Evolutionary conservation across 129 eudicot genomes (phyloP).

Genomic region (Rutidosis leptorrhynchoides): DNA sequence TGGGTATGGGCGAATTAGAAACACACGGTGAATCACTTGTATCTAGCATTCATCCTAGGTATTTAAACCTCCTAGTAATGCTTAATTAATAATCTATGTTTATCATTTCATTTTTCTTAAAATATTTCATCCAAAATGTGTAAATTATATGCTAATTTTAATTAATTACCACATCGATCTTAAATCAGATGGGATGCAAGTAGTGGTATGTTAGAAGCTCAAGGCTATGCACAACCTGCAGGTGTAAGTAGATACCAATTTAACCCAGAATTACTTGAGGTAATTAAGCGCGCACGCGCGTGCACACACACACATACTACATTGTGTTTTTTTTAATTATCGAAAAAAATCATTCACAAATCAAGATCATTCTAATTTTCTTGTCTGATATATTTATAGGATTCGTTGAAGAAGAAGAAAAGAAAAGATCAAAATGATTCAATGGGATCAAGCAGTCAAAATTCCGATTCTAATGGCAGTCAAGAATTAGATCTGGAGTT

Average conservation of each 20-base stretch:
- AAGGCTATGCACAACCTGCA: slow-evolving; percentile 49
- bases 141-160: background rate
- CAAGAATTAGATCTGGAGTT: slow-evolving; percentile 80
- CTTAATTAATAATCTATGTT: background rate
- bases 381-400: slow-evolving; percentile 27
- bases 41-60: slow-evolving; percentile 26
- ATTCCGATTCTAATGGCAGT: slow-evolving; percentile 53
- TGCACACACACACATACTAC: background rate
- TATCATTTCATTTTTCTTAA: background rate
- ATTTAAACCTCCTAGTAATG: background rate
- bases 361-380: background rate
- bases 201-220: slow-evolving; percentile 35
- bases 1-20: slow-evolving; percentile 34
- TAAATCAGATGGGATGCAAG: slow-evolving; percentile 54
- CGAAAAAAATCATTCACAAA: background rate
- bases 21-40: slow-evolving; percentile 33
- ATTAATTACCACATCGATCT: background rate
- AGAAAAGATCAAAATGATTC: slow-evolving; percentile 40
- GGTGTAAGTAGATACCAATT: slow-evolving; percentile 47
- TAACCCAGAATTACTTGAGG: slow-evolving; percentile 49
- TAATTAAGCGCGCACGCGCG: too few relatives aligned
- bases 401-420: slow-evolving; percentile 36
- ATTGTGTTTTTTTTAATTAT: slow-evolving; percentile 9
- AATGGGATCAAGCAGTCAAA: slow-evolving; percentile 43
- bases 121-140: background rate